Evolutionary conservation across 345 rosid species (phyloP).

Genomic region (Syzygium oleosum): DNA sequence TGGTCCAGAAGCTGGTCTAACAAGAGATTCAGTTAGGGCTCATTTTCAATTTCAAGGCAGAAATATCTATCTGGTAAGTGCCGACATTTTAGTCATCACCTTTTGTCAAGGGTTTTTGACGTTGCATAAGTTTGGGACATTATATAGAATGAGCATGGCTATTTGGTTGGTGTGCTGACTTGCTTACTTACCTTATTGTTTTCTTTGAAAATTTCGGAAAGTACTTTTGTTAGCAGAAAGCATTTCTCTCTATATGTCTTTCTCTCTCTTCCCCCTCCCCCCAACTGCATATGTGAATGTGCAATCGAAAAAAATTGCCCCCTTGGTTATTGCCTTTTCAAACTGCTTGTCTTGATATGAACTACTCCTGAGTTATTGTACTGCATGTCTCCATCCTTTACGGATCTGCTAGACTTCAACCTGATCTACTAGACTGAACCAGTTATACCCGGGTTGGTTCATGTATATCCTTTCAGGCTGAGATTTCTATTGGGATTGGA

Average conservation of each 20-base stretch:
- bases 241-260: background rate
- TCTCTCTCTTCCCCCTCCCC: background rate
- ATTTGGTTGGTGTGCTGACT: background rate
- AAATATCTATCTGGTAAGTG: slow-evolving; percentile 67
- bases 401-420: background rate
- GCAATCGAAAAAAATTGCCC: background rate
- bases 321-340: background rate
- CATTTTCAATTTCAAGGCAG: slow-evolving; percentile 76
- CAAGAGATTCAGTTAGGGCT: slow-evolving; percentile 90
- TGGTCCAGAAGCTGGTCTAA: slow-evolving; percentile 96
- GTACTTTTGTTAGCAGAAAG: background rate
- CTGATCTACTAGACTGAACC: background rate
- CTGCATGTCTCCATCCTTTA: background rate
- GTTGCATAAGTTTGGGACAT: background rate
- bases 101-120: background rate
- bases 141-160: background rate
- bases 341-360: background rate
- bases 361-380: background rate
- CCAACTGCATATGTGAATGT: background rate
- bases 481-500: background rate
- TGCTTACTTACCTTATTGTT: background rate
- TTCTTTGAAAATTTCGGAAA: background rate
- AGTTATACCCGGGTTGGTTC: background rate
- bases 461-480: background rate
- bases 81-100: background rate